Percentiles rank a stretch among this genome's conserved stretches.
Evolutionary conservation across 2,329 filamentous ascomycete genomes (phyloP).

Genomic region (Ceratocystis ficicola): DNA sequence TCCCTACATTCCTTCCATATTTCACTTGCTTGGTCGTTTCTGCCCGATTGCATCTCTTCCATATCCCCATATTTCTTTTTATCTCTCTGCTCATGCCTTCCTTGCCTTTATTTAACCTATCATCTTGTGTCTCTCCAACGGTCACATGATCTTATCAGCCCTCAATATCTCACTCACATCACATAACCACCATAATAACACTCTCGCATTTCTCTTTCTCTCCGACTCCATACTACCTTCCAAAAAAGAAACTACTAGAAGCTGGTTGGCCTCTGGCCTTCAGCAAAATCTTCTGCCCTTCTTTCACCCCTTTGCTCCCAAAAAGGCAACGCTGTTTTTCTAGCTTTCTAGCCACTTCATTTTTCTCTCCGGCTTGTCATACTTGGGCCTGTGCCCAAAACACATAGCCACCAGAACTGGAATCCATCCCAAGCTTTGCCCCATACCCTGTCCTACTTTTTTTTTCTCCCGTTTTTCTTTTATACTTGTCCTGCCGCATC

Average conservation of each 20-base stretch:
- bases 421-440: not conserved
- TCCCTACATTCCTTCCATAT: not conserved
- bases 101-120: not conserved
- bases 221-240: not conserved
- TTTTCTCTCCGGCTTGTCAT: not conserved
- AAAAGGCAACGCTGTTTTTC: not conserved
- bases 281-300: not conserved
- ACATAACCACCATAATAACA: too few species aligned
- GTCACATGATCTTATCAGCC: not conserved
- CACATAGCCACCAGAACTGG: not conserved
- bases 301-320: not conserved
- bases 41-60: not conserved
- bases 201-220: not conserved
- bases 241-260: too few species aligned
- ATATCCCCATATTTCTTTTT: not conserved
- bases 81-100: not conserved
- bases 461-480: not conserved
- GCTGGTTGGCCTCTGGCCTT: not conserved
- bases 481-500: not conserved
- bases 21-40: not conserved
- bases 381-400: not conserved
- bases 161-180: not conserved
- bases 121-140: not conserved
- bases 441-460: slow-evolving; percentile 8
- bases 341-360: not conserved